Evolutionary conservation across 305 asterid genomes (phyloP).

Genomic region (Solanum hybrid): DNA sequence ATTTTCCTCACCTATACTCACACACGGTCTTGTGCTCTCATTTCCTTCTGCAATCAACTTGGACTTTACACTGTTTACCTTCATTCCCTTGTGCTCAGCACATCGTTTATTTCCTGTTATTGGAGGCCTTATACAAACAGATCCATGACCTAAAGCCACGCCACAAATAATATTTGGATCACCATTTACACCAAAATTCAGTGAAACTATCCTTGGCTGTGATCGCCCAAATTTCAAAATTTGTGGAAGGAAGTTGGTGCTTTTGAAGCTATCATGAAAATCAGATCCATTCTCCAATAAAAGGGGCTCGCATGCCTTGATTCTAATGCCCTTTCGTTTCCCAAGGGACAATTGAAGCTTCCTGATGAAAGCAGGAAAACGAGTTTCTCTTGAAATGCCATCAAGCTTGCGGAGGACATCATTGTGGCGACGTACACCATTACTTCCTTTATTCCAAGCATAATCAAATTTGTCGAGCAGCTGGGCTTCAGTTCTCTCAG

Average conservation of each 20-base stretch:
- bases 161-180: constrained; percentile 31
- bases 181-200: constrained; percentile 16
- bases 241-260: constrained; percentile 22
- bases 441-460: constrained; percentile 86
- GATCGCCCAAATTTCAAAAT: constrained; percentile 52
- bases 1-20: constrained; percentile 4
- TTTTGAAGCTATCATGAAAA: constrained; percentile 10
- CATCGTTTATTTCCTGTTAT: constrained; percentile 74
- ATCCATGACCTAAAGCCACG: constrained; percentile 54
- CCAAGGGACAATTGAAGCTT: constrained; percentile 33
- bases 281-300: constrained; percentile 19
- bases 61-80: constrained; percentile 36
- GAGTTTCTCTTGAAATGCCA: constrained; percentile 24
- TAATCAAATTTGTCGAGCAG: constrained; percentile 72
- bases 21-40: background rate
- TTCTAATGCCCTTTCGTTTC: constrained; percentile 51
- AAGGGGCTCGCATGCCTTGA: constrained; percentile 29
- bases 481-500: constrained; percentile 67
- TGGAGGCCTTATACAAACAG: constrained; percentile 50
- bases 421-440: constrained; percentile 61
- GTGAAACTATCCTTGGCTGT: constrained; percentile 32
- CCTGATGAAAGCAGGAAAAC: constrained; percentile 30
- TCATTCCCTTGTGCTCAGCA: constrained; percentile 73
- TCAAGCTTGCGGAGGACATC: constrained; percentile 45
- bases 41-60: constrained; percentile 14